Percentiles rank a stretch among this genome's conserved stretches.
Evolutionary conservation across 139 green algal genomes (phyloP).

Genomic region (Pycnococcus provasolii): DNA sequence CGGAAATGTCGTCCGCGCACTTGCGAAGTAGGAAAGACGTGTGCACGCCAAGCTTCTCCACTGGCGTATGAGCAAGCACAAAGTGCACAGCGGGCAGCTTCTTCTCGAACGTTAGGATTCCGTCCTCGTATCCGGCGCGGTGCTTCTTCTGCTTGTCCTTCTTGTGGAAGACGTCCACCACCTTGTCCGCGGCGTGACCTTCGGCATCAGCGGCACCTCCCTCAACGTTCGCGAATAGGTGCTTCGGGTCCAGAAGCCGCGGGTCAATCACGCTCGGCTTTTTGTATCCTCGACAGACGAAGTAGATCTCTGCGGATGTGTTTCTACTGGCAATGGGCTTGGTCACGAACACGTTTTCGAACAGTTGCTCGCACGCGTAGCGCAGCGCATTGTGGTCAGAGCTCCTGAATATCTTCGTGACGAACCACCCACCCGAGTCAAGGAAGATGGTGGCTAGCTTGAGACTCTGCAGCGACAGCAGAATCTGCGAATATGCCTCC

Average conservation of each 20-base stretch:
- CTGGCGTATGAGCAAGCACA: conserved; percentile 54
- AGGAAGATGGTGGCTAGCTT: conserved; percentile 84
- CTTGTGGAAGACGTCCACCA: conserved; percentile 30
- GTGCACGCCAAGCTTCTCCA: conserved; percentile 77
- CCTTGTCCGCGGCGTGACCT: not conserved
- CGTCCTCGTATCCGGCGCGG: conserved; percentile 76
- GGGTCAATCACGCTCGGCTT: conserved; percentile 94
- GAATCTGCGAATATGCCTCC: conserved; percentile 52
- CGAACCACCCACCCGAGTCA: conserved; percentile 72
- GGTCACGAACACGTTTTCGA: conserved; percentile 86
- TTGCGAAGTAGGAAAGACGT: conserved; percentile 35
- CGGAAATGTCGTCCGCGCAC: conserved; percentile 16
- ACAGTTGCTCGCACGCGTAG: conserved; percentile 93
- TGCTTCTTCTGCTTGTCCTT: conserved; percentile 35
- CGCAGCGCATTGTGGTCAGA: conserved; percentile 95
- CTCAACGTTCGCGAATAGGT: conserved; percentile 45
- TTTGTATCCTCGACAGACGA: conserved; percentile 89
- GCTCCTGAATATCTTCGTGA: conserved; percentile 87
- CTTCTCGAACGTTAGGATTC: conserved; percentile 52
- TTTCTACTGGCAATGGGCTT: conserved; percentile 83
- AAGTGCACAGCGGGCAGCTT: conserved; percentile 55
- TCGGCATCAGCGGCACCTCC: conserved; percentile 17
- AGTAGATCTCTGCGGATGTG: conserved; percentile 67
- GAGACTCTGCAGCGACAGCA: conserved; percentile 54
- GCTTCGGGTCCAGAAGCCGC: conserved; percentile 76